Base-by-base conservation (phyloP, 257 asterid genomes). In the Rauvolfia tetraphylla region DNA sequence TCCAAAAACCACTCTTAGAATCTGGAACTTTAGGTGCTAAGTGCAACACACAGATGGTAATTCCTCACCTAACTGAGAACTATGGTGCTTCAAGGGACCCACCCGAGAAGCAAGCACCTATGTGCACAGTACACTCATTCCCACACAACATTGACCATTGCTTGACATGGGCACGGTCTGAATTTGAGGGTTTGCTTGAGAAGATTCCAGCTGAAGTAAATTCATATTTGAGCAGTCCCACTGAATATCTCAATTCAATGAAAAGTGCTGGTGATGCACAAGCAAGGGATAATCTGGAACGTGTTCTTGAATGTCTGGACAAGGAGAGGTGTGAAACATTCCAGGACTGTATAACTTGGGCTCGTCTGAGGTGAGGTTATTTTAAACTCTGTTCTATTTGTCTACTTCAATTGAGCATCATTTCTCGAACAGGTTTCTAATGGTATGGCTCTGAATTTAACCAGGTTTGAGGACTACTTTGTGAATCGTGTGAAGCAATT, bases 161-260 rank as follows among this genome's bases (percentile, higher is more conserved):
- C 86, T 85, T 93, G 90, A 92, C 98, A 29, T 93, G 98, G 98
- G 97, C 98, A 51, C 85, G 98, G n/a, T 93, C 98, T 4, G 98
- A 93, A 81, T 93, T 93, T 75, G 98, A 93, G 83, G 98, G 98
- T 51, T 83, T 93, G 84, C 95, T 93, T 59, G 98, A 93, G 82
- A 93, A 93, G 82, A 89, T 88, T 66, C 98, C 98, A 9, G 96
- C 96, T 14, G 98, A 93, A 88, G 97, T 81, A n/a, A 93, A 93
- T 54, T 91, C 93, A 27, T 93, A 85, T 80, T 94, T 93, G 46
- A 78, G 92, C 34, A 87, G 79, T 72, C 97, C 97, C 42, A 69
- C 76, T 54, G 97, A 91, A 78, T 91, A 91, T 83, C 49, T 89
- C 33, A 75, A 92, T 84, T 82, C 92, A 65, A 86, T 90, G 94